Conservation (phyloP, 257 asterid species). For the Solanum ossicruentum region DNA sequence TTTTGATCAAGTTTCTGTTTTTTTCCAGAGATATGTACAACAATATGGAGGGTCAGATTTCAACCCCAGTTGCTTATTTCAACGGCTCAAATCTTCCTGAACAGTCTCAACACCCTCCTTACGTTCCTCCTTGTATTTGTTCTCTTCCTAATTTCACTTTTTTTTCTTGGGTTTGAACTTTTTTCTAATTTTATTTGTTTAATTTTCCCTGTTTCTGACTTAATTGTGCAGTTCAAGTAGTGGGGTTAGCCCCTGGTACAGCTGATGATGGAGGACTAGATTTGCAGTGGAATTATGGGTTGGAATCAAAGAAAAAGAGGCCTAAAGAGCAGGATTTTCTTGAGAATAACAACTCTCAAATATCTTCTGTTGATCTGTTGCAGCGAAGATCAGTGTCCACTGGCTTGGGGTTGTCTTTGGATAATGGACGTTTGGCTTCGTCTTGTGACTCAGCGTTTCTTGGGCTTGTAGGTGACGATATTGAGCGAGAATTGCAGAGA, state of each 20-base stretch:
- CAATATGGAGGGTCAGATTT: conserved; percentile 72
- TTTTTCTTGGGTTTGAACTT: not conserved
- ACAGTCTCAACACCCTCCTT: conserved; percentile 72
- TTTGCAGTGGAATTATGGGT: conserved; percentile 64
- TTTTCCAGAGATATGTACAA: conserved; percentile 42
- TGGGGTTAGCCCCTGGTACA: conserved; percentile 57
- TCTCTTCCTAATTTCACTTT: not conserved
- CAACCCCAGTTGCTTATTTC: conserved; percentile 59
- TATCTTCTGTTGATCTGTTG: conserved; percentile 66
- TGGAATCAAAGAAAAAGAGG: conserved; percentile 49
- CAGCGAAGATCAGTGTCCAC: conserved; percentile 91
- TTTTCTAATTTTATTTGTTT: not conserved
- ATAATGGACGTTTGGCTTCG: conserved; percentile 54
- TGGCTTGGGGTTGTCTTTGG: conserved; percentile 90
- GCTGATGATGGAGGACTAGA: conserved; percentile 55
- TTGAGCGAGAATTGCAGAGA: conserved; percentile 69
- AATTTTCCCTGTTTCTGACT: not conserved
- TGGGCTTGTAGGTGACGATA: conserved; percentile 58
- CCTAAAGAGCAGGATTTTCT: conserved; percentile 74
- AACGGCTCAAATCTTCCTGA: conserved; percentile 57
- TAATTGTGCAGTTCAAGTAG: conserved; percentile 60
- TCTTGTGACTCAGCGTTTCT: conserved; percentile 66
- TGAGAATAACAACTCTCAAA: conserved; percentile 53
- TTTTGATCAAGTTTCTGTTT: not conserved
- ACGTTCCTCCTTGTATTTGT: conserved; percentile 67